phyloP scores from a whole-genome alignment of 1,284 basidiomycete species.

The Malassezia arunalokei region DNA sequence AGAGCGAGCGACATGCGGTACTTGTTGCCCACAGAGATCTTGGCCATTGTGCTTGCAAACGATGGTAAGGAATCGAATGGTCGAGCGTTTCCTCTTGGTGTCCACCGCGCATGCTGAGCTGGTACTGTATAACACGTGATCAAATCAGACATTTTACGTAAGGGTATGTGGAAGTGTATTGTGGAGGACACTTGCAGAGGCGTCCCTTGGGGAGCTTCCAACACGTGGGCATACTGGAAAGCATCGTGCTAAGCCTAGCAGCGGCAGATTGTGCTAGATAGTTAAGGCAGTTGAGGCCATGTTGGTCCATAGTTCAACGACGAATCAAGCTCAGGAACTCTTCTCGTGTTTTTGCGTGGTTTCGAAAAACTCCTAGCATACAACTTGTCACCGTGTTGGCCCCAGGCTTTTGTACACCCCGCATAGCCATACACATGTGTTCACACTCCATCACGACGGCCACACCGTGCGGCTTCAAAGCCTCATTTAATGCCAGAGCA shows the following conservation, averaged over 20 bases:
- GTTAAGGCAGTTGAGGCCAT: no score
- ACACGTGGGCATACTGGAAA: no score
- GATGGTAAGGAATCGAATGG: not conserved
- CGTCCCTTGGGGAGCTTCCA: no score
- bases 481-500: constrained; percentile 90
- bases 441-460: constrained; percentile 69
- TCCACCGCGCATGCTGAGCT: not conserved
- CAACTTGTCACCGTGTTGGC: constrained; percentile 92
- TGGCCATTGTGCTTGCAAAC: constrained; percentile 33
- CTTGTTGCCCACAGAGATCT: constrained; percentile 67
- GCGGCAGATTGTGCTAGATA: no score
- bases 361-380: constrained; percentile 95
- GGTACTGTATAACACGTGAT: constrained; percentile 18
- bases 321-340: constrained; percentile 52
- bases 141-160: not conserved
- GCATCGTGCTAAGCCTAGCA: no score
- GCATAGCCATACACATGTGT: constrained; percentile 99
- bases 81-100: not conserved
- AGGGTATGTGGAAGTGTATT: not conserved
- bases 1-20: constrained; percentile 68
- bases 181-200: not conserved
- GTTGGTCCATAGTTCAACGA: constrained; percentile 1
- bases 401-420: constrained; percentile 97
- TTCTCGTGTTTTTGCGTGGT: constrained; percentile 91
- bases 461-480: constrained; percentile 91